Base-by-base conservation (phyloP, 257 asterid species). In the Ophiorrhiza pumila region DNA sequence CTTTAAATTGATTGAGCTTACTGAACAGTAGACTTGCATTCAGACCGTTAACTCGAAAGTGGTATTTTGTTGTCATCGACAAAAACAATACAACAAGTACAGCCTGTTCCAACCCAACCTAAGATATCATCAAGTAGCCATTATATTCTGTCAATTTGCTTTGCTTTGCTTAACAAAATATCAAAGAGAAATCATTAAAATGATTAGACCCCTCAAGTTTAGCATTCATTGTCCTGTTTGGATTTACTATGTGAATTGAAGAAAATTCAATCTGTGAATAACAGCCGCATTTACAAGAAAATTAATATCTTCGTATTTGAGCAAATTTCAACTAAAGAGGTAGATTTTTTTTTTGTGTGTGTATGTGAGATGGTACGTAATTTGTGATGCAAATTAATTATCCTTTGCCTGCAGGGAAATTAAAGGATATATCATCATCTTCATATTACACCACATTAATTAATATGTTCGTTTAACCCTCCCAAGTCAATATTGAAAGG, bases 341-440 rank as follows among this genome's bases (percentile, higher is more conserved):
- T n/a, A n/a, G n/a, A n/a, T n/a, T n/a, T n/a, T n/a, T n/a, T n/a
- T n/a, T n/a, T n/a, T n/a, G n/a, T n/a, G n/a, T n/a, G n/a, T n/a
- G n/a, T n/a, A n/a, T n/a, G n/a, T n/a, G n/a, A n/a, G n/a, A n/a
- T n/a, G n/a, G n/a, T n/a, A n/a, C n/a, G n/a, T n/a, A n/a, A n/a
- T n/a, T n/a, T n/a, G n/a, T n/a, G n/a, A n/a, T n/a, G n/a, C n/a
- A n/a, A n/a, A n/a, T n/a, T n/a, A n/a, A n/a, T n/a, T n/a, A n/a
- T n/a, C 29, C 35, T 56, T 0, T 0, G 20, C 31, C 4, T 14
- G 9, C 27, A 12, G 29, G 9, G 68, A 71, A 42, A n/a, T n/a
- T n/a, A n/a, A 58, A 60, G 1, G 67, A 71, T 47, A 4, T 27
- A 57, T 71, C 67, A 55, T 6, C 50, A 64, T 64, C 9, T n/a